phyloP scores from a whole-genome alignment of 768 basidiomycete species.

The Boletellus ananiceps region DNA sequence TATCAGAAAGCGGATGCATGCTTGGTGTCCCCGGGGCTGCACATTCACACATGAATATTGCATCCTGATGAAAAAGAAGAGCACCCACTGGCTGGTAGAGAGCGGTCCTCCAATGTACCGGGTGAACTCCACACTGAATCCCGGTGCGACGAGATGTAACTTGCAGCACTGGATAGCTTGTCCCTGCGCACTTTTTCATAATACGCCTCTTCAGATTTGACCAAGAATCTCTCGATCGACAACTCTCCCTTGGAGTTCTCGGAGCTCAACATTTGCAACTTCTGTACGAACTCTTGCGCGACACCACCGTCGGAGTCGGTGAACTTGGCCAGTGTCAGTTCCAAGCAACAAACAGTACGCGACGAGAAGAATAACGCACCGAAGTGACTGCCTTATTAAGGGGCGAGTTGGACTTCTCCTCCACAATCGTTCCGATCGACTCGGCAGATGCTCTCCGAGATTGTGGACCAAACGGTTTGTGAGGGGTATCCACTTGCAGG shows the following conservation, averaged over 20 bases:
- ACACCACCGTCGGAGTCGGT: conserved; percentile 93
- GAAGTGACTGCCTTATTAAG: conserved; percentile 91
- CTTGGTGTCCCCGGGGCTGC: conserved; percentile 44
- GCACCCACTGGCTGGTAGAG: conserved; percentile 70
- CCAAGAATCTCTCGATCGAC: conserved; percentile 86
- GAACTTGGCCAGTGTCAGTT: conserved; percentile 48
- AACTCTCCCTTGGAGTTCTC: conserved; percentile 90
- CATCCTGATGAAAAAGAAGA: background rate
- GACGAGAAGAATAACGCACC: conserved; percentile 37
- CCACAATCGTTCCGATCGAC: conserved; percentile 86
- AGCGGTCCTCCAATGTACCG: conserved; percentile 49
- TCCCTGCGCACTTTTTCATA: conserved; percentile 88
- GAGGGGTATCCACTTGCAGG: conserved; percentile 57
- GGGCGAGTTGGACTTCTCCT: conserved; percentile 87
- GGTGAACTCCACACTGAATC: conserved; percentile 82
- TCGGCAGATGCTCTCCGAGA: conserved; percentile 83
- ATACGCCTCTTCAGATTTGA: conserved; percentile 91
- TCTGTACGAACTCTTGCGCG: conserved; percentile 83
- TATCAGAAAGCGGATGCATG: conserved; percentile 43
- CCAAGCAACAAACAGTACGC: background rate
- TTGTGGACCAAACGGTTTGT: conserved; percentile 73
- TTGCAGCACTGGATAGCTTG: conserved; percentile 78
- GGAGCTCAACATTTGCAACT: conserved; percentile 68
- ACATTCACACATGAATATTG: background rate
- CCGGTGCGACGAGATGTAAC: conserved; percentile 69